These are phyloP conservation scores for Tilletia indica DNA, from an alignment of 1,284 basidiomycete species.

Conservation along the genomic window DNA sequence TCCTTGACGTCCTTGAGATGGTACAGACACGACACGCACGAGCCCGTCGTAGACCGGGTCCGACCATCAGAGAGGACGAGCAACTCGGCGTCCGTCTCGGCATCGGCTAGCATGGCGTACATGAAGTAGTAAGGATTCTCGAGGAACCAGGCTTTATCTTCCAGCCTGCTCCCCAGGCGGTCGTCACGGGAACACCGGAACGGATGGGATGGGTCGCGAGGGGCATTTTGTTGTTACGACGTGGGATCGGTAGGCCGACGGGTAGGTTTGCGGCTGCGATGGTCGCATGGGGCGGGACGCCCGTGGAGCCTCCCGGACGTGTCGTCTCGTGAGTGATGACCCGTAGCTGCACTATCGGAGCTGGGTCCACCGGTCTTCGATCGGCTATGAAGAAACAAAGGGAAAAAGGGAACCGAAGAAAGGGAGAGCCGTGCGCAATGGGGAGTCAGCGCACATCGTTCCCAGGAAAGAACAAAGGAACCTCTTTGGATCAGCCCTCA, in stretches of 20 bases:
- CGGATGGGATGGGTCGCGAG: slow-evolving; percentile 30
- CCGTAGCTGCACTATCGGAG: slow-evolving; percentile 89
- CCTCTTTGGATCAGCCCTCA: too few relatives aligned
- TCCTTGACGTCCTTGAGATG: slow-evolving; percentile 84
- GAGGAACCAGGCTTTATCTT: slow-evolving; percentile 53
- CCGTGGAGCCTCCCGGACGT: slow-evolving; percentile 3
- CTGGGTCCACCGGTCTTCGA: slow-evolving; percentile 89
- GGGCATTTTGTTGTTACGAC: slow-evolving; percentile 19
- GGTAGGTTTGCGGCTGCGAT: slow-evolving; percentile 1
- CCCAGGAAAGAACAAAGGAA: too few relatives aligned
- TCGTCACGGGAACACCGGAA: slow-evolving; percentile 40
- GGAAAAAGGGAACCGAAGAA: slow-evolving; percentile 16
- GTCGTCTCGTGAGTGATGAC: slow-evolving; percentile 64
- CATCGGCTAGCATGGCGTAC: slow-evolving; percentile 52
- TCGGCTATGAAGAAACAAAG: slow-evolving; percentile 65
- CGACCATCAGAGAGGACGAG: slow-evolving; percentile 92
- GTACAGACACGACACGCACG: slow-evolving; percentile 86
- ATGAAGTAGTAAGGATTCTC: slow-evolving; percentile 53
- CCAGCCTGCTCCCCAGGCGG: slow-evolving; percentile 44
- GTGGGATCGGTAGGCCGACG: not conserved
- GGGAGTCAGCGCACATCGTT: too few relatives aligned
- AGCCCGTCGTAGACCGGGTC: slow-evolving; percentile 81
- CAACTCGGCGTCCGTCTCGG: slow-evolving; percentile 30
- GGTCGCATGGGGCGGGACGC: slow-evolving; percentile 15
- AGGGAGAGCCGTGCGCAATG: not conserved